A percentile compares a stretch with the other conserved stretches of the same genome.
These are phyloP conservation scores for Mallotus repandus DNA, from an alignment of 441 rosid species.

Conservation along the genomic window DNA sequence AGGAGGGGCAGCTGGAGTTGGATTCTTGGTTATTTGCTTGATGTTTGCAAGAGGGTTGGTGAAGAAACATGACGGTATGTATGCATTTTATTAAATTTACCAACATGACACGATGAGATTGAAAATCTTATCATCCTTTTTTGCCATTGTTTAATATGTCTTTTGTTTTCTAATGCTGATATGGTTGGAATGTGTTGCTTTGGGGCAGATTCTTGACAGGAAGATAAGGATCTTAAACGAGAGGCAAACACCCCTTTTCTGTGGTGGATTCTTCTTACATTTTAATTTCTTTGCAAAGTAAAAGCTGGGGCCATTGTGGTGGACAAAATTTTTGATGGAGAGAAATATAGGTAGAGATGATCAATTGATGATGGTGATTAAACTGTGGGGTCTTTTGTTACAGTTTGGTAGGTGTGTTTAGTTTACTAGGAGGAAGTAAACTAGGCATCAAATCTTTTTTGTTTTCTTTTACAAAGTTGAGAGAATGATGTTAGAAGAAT, in stretches of 20 bases:
- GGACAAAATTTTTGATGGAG: constrained; percentile 29
- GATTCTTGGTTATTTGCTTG: constrained; percentile 77
- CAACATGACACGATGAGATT: not conserved
- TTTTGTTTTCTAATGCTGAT: constrained; percentile 13
- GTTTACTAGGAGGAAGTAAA: constrained; percentile 23
- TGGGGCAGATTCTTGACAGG: constrained; percentile 49
- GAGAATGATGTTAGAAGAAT: constrained; percentile 19
- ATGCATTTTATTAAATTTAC: constrained; percentile 1
- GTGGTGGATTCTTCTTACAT: constrained; percentile 38
- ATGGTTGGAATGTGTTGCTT: constrained; percentile 3
- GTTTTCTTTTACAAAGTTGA: constrained; percentile 29
- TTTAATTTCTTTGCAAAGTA: constrained; percentile 22
- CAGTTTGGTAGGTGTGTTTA: constrained; percentile 11
- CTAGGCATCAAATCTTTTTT: constrained; percentile 15
- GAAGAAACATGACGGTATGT: constrained; percentile 89
- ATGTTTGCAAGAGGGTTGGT: constrained; percentile 69
- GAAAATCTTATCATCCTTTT: not conserved
- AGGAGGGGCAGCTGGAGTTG: constrained; percentile 96
- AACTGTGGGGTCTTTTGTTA: constrained; percentile 26
- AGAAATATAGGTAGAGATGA: constrained; percentile 17
- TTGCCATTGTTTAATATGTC: not conserved
- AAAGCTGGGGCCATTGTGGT: constrained; percentile 15
- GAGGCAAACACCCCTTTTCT: constrained; percentile 26
- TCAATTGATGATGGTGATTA: too few species aligned
- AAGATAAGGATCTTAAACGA: constrained; percentile 20